phyloP scores from a whole-genome alignment of 2,329 filamentous ascomycete species.

The Didymella exigua region DNA sequence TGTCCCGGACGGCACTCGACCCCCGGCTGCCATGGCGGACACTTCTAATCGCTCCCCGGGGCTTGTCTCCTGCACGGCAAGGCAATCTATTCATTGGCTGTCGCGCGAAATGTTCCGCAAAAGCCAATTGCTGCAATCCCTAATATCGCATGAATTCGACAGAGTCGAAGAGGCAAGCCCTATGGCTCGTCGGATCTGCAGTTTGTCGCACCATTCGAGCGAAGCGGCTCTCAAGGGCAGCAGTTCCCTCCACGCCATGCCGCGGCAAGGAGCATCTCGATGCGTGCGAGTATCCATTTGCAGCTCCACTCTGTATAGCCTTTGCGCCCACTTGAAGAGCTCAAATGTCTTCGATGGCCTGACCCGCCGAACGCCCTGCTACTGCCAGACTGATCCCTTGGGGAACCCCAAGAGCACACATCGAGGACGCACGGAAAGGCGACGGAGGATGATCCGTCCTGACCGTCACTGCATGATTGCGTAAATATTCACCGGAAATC shows the following conservation, averaged over 20 bases:
- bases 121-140: constrained; percentile 20
- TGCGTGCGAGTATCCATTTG: constrained; percentile 2
- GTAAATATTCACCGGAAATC: constrained; percentile 1
- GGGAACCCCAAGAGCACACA: neutral
- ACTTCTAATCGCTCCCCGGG: constrained; percentile 20
- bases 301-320: constrained; percentile 1
- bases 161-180: constrained; percentile 3
- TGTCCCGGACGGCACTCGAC: constrained; percentile 26
- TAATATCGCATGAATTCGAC: constrained; percentile 9
- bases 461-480: neutral
- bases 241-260: constrained; percentile 4
- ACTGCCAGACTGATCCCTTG: neutral
- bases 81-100: constrained; percentile 23
- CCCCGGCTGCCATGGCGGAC: constrained; percentile 30
- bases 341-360: neutral
- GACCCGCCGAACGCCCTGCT: constrained; percentile 1
- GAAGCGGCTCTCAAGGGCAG: neutral
- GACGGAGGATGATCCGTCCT: neutral
- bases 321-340: constrained; percentile 1
- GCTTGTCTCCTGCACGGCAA: constrained; percentile 14
- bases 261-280: constrained; percentile 1
- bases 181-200: neutral
- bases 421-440: neutral
- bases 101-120: neutral
- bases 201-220: neutral